Evolutionary conservation across 2,329 filamentous ascomycete genomes (phyloP).

Genomic region (Volutella citrinella): DNA sequence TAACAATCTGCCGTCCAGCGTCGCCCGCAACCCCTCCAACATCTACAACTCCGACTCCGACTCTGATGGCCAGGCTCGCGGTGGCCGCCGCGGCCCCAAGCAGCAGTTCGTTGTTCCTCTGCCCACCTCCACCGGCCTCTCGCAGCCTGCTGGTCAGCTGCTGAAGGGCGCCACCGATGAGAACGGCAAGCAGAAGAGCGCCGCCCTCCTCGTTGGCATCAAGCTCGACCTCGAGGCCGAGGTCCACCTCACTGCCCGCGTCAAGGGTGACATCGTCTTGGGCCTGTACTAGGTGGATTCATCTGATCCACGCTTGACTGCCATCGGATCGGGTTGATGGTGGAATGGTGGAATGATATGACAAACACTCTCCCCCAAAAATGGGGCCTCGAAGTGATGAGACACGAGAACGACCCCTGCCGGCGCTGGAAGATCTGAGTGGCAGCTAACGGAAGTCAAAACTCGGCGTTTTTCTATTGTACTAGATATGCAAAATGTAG

Average conservation of each 20-base stretch:
- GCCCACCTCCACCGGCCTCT: conserved; percentile 33
- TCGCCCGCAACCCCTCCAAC: conserved; percentile 19
- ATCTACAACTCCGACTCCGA: conserved; percentile 29
- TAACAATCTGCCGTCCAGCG: conserved; percentile 15
- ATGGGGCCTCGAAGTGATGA: conserved; percentile 10
- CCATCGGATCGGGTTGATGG: too few species aligned
- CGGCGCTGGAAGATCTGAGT: too few species aligned
- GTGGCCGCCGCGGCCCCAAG: conserved; percentile 24
- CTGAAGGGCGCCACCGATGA: conserved; percentile 56
- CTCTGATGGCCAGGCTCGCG: conserved; percentile 28
- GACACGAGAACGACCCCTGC: conserved; percentile 5
- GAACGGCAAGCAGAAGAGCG: conserved; percentile 54
- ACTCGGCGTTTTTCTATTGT: too few species aligned
- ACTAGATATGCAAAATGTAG: too few species aligned
- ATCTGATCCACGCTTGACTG: not conserved
- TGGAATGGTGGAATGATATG: too few species aligned
- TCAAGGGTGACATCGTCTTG: conserved; percentile 59
- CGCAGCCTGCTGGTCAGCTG: conserved; percentile 39
- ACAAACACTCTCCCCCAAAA: too few species aligned
- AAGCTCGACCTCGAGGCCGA: conserved; percentile 63
- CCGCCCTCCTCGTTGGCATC: conserved; percentile 58
- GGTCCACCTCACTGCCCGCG: conserved; percentile 57
- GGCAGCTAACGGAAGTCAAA: not conserved
- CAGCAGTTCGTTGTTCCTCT: conserved; percentile 26
- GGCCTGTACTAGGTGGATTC: conserved; percentile 23